These are phyloP conservation scores for Sarocladium strictum DNA, from an alignment of 2,329 filamentous ascomycete species.

Conservation along the genomic window DNA sequence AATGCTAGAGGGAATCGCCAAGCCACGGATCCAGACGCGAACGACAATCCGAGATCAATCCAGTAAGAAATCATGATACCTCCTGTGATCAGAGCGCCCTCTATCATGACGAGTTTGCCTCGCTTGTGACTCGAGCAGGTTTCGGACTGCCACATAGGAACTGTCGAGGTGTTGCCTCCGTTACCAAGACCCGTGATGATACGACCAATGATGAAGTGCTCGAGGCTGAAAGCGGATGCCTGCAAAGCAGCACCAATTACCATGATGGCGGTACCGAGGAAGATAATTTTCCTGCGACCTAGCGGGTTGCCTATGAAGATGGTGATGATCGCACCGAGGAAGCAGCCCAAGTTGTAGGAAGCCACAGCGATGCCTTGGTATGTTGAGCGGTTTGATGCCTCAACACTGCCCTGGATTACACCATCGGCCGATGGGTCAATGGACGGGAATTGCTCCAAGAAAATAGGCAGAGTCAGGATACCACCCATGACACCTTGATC, in stretches of 20 bases:
- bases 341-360: slow-evolving; percentile 55
- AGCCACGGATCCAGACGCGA: slow-evolving; percentile 31
- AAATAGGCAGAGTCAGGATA: slow-evolving; percentile 61
- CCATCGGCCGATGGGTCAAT: slow-evolving; percentile 31
- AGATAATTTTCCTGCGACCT: slow-evolving; percentile 53
- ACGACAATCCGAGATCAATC: slow-evolving; percentile 54
- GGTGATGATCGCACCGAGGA: slow-evolving; percentile 57
- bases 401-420: slow-evolving; percentile 26
- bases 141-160: slow-evolving; percentile 57
- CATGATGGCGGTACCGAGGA: slow-evolving; percentile 53
- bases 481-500: slow-evolving; percentile 74
- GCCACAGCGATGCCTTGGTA: slow-evolving; percentile 50
- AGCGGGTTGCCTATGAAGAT: slow-evolving; percentile 60
- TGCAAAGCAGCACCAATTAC: slow-evolving; percentile 55
- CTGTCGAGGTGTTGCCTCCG: slow-evolving; percentile 50
- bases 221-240: slow-evolving; percentile 45
- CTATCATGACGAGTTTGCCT: slow-evolving; percentile 56
- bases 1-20: slow-evolving; percentile 57
- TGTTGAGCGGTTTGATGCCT: slow-evolving; percentile 38
- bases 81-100: slow-evolving; percentile 51
- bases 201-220: slow-evolving; percentile 52
- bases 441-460: slow-evolving; percentile 52
- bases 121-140: slow-evolving; percentile 51
- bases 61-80: slow-evolving; percentile 55
- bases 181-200: slow-evolving; percentile 55